A percentile compares a stretch with the other conserved stretches of the same genome.
These are phyloP conservation scores for Linnemannia elongata DNA, from an alignment of 192 early-diverging fungal genomes.

Conservation along the genomic window DNA sequence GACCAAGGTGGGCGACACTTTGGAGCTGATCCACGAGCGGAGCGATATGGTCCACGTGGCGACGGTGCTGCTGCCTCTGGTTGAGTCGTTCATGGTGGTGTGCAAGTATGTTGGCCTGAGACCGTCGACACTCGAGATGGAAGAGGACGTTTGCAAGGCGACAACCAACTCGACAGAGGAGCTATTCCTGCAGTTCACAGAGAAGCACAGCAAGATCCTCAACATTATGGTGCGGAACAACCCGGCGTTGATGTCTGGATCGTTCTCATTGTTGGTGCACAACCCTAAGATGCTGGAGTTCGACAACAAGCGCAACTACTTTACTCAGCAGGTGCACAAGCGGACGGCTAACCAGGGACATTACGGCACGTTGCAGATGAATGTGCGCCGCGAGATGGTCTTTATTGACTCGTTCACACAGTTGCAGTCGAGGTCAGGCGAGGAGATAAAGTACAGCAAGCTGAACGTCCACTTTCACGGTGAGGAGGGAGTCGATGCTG, in stretches of 20 bases:
- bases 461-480: slow-evolving; percentile 94
- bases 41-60: slow-evolving; percentile 90
- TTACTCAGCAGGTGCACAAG: slow-evolving; percentile 95
- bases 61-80: slow-evolving; percentile 92
- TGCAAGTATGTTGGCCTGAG: slow-evolving; percentile 85
- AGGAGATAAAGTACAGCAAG: slow-evolving; percentile 95
- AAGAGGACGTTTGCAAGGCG: slow-evolving; percentile 32
- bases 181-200: slow-evolving; percentile 92
- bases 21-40: slow-evolving; percentile 80
- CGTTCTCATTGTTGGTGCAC: slow-evolving; percentile 95
- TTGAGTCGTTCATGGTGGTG: slow-evolving; percentile 99
- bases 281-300: slow-evolving; percentile 98
- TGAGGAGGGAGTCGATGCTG: slow-evolving; percentile 98
- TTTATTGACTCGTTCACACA: slow-evolving; percentile 98
- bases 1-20: slow-evolving; percentile 80
- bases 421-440: slow-evolving; percentile 89
- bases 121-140: slow-evolving; percentile 55
- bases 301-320: slow-evolving; percentile 99
- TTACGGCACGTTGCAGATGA: slow-evolving; percentile 84
- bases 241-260: slow-evolving; percentile 94
- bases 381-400: slow-evolving; percentile 92
- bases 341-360: slow-evolving; percentile 70
- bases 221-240: slow-evolving; percentile 99
- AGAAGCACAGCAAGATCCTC: slow-evolving; percentile 94
- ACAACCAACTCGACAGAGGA: slow-evolving; percentile 64